Base-by-base conservation (phyloP, 2,329 filamentous ascomycete genomes). In the Botrytis porri region DNA sequence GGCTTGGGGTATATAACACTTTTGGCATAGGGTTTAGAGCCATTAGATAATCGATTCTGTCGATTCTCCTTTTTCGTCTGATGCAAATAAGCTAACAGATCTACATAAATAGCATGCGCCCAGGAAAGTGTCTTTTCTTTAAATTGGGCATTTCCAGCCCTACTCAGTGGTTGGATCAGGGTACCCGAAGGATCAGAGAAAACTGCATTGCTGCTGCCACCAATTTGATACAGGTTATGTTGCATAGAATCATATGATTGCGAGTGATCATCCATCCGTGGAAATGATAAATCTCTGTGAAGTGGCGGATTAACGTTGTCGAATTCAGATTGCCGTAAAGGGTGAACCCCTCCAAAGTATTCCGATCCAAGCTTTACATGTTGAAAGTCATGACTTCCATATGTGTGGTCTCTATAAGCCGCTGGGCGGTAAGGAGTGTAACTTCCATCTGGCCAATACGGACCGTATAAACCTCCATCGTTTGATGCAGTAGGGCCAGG, bases 61-160 rank as follows among this genome's bases (percentile, higher is more conserved):
- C 81, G 80, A 32, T 80, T 79, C 2, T 83, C 81, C 77, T 85
- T 89, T 73, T 88, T 89, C 32, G 84, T 84, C 70, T 88, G 86
- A 74, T 92, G 89, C 10, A 93, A 84, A 75, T 88, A 89, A 16
- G 88, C 83, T 5, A 95, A 83, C 12, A 95, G 85, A 75, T 93
- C 90, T 65, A 92, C 85, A 81, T 95, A 95, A 45, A 90, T 87
- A 76, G 86, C 86, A 80, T 94, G 90, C n/a, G 92, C 92, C 83
- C 89, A 90, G 22, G 87, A 84, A 37, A 94, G 82, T 3, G 88
- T 88, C 75, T 89, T 91, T 75, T 94, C 92, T 76, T 89, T 90
- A 79, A 93, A 93, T 73, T 86, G 84, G 20, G 81, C 79, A 76
- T 84, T 80, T 61, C 70, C 77, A 48, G 75, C 69, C 71, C 75